Base-by-base conservation (phyloP, 352 stramenopile species). In the Phytophthora citricola region DNA sequence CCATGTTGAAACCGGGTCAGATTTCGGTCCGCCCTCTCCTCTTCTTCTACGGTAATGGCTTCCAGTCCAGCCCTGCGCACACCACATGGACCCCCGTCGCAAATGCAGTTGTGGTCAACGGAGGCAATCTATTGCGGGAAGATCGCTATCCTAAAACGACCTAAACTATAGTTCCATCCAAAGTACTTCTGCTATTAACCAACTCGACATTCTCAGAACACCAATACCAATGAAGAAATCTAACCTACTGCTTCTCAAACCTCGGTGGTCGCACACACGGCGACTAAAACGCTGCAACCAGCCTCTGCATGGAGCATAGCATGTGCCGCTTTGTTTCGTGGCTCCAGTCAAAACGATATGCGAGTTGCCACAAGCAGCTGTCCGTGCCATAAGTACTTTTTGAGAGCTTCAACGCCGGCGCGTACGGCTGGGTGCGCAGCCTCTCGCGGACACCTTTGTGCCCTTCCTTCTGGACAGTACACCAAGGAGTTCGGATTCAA, bases 271-370 rank as follows among this genome's bases (percentile, higher is more conserved):
- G 54, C 44, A 11, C n/a, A 26, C n/a, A 54, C 41, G n/a, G 39
- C 15, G 14, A 43, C 45, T 54, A 65, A 41, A 40, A 58, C 39
- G 55, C 31, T 47, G 62, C 61, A 69, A 70, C 55, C 47, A 31
- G 39, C n/a, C 1, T 15, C 26, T 47, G 36, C 31, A 69, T 64
- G 54, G 55, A 56, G 63, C 46, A 66, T 27, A 59, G 46, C 55
- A 70, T 70, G 47, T 65, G 54, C 36, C 53, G 49, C 56, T 71
- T 31, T 65, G 41, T 40, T 52, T 67, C 24, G 63, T 68, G 57
- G 57, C 49, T 67, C 50, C 38, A 45, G 56, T 71, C 47, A 27
- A 66, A 65, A 54, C 29, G 29, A 34, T 4, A 34, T 34, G 31
- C 48, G 38, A 65, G 36, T n/a, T 57, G 52, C 20, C 27, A n/a